Base-by-base conservation (phyloP, 306 rosid genomes). In the Fragaria vesca region DNA sequence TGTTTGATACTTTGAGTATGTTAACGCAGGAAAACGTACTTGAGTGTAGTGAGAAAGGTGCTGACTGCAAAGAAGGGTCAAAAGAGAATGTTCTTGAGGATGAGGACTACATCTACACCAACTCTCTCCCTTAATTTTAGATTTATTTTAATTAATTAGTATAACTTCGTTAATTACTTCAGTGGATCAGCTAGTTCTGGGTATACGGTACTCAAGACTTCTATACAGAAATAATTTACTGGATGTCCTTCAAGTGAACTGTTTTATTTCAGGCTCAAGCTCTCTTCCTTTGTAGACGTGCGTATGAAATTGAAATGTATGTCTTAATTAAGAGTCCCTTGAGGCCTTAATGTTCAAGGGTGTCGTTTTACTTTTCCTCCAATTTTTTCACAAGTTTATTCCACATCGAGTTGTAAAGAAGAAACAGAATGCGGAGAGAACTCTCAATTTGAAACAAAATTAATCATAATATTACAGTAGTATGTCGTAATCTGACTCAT, bases 41-140 rank as follows among this genome's bases (percentile, higher is more conserved):
- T 20, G 83, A 66, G 46, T 87, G 87, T 65, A 77, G 77, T 71
- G 75, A 79, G 76, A 81, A 71, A 71, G 67, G 15, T 6, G 80
- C 30, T 42, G 92, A 79, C 70, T 82, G 87, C 86, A 83, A 77
- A 74, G 84, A 67, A 74, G 81, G 78, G 36, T 67, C 76, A 50
- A 80, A 80, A 77, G 85, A 73, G 43, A 77, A 74, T 69, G 83
- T 79, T 70, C 80, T 85, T 9, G 88, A 87, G 85, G 73, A 85
- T 85, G 93, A 87, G 82, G 96, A 88, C 52, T 88, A 88, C 58
- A 86, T 90, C 83, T 87, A 85, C 81, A 85, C 89, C 78, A 89
- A 88, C 78, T 88, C 92, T 79, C 67, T 88, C 48, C 91, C 96
- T 83, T 85, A 80, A 62, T 8, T 62, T 8, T 62, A 58, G 38